Base-by-base conservation (phyloP, 2,329 filamentous ascomycete species). In the Calonectria pteridis region DNA sequence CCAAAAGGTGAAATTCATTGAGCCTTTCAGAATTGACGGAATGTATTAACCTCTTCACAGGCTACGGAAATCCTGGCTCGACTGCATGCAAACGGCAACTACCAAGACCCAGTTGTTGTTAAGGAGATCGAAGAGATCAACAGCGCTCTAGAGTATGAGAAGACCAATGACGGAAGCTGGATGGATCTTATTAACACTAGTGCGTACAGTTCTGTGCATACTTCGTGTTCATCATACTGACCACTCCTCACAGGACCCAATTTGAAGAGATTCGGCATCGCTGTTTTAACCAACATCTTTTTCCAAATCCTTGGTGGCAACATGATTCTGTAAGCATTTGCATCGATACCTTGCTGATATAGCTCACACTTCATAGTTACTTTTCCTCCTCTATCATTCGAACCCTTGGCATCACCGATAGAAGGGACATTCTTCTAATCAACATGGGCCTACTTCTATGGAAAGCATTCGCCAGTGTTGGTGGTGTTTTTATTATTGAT, bases 261-360 rank as follows among this genome's bases (percentile, higher is more conserved):
- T n/a, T 18, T 68, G 46, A 72, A 55, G 64, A 55, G 64, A 46
- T 72, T 72, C 28, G 14, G 18, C 4, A 72, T 68, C 51, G 64
- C 69, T 4, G 64, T 72, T 9, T 43, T 72, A 40, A 55, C 37
- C 53, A 72, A 68, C 28, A 72, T 72, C 20, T 72, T 72, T 18
- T 72, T 63, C 43, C 64, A 72, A 43, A 55, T 68, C 23, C 43
- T 72, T 37, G 69, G 69, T 23, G 69, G 64, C n/a, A 72, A 72
- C 53, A 72, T 72, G 64, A 72, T 72, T 55, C 69, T 72, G 69
- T 72, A 68, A 43, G 64, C 29, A 35, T 50, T 14, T 18, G 13
- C 2, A 33, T 18, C 1, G 26, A 20, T 37, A 37, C 26, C 6
- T 28, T 4, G 7, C 3, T 4, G 3, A 20, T 16, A 4, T 46